Base-by-base conservation (phyloP, 345 rosid genomes). In the Boechera divaricarpa region DNA sequence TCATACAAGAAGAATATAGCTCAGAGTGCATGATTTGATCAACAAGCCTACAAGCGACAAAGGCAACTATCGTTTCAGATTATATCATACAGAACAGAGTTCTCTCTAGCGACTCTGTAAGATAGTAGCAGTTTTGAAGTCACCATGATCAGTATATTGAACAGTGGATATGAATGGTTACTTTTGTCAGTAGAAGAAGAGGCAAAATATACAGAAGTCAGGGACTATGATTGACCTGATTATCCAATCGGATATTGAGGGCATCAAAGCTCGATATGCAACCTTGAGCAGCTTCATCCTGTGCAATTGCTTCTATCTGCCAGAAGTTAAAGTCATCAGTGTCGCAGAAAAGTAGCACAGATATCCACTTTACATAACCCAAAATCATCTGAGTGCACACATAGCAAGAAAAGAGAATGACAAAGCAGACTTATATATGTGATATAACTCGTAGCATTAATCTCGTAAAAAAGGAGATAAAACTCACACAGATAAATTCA, bases 221-320 rank as follows among this genome's bases (percentile, higher is more conserved):
- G 26, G 52, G 69, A 84, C 59, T 51, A 31, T 52, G 55, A 53
- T 64, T 79, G 2, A 95, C 99, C 97, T 89, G 98, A 83, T 70
- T 85, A 80, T 89, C 98, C 66, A 92, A 70, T 66, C 69, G 85
- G 64, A 89, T 70, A 82, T 95, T 89, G 58, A 92, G 93, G 53
- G 91, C 98, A 53, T 83, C 88, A 55, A 88, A 70, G 64, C 77
- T 53, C 28, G 97, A 85, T 71, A 95, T 89, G 86, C 79, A 72
- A 32, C 98, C 99, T 48, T 84, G 86, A 49, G 91, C 93, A 36
- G 81, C 78, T 73, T 69, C 82, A 79, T 91, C 94, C 53, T 87
- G 98, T 64, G 87, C 80, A 45, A 95, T 92, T 64, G 91, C 95
- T 85, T 92, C 97, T 33, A 95, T 73, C 99, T 72, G 64, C 53